Evolutionary conservation across 306 rosid genomes (phyloP), one percentile per base, ranked within the genome.

Genomic region (Pterocarpus santalinus): DNA sequence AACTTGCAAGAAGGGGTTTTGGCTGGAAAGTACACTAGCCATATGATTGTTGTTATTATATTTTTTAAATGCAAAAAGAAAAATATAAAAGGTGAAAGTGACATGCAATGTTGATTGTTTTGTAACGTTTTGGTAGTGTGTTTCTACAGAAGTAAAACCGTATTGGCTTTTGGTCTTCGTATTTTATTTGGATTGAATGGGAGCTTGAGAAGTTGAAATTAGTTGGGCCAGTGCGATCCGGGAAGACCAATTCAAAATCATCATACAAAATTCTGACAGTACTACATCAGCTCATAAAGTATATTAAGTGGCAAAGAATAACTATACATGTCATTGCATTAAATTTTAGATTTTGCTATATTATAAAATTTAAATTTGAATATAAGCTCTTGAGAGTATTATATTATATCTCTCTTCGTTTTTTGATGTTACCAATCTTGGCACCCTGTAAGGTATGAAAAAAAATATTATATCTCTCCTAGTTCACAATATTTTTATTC

Each of bases 11-110:
- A 15, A 7, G 28, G 80, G 83, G 76, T 36, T 9, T 39, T 80
- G 72, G 83, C 0, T 61, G n/a, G 87, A 80, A 86, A 76, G 66
- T 79, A 5, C 57, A 30, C 16, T 5, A 46, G 41, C 83, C 78
- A 66, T 63, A 86, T 86, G 87, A 83, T 86, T 86, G 83, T 0
- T 56, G 41, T 80, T 60, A 41, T 74, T 63, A 68, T 71, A 80
- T 60, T 34, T 11, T 16, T 28, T 36, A 1, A 62, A 39, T 12
- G 13, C 35, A 1, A 14, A 56, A 28, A 53, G 11, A 72, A 22
- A 43, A 13, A 69, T 13, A 16, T 16, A 17, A n/a, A 49, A 75
- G 4, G 74, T 82, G 84, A 80, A 32, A 65, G 76, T 66, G 80
- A 78, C 77, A 69, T 49, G 44, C 28, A 66, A 22, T 22, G 28